Percentiles rank a stretch among this genome's conserved stretches.
Conservation (phyloP, 345 rosid species). For the Kernera saxatilis region DNA sequence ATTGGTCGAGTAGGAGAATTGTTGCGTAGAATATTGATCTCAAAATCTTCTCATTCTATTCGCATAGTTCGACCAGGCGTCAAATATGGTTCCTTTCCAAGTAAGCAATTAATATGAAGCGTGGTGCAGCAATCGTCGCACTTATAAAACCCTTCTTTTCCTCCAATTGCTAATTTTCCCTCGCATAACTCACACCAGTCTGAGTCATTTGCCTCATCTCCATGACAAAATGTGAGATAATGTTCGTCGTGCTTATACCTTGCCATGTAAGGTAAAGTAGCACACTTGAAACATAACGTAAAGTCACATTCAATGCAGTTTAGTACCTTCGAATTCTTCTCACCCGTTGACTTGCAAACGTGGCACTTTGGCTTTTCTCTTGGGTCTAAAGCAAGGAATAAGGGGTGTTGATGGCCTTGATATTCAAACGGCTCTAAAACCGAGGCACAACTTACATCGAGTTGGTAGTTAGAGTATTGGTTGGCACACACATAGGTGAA, state of each 20-base stretch:
- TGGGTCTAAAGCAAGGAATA: neutral
- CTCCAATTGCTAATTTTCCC: neutral
- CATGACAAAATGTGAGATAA: neutral
- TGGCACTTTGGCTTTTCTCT: neutral
- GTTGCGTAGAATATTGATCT: neutral
- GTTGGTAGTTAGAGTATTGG: neutral
- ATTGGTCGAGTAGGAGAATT: neutral
- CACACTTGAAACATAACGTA: neutral
- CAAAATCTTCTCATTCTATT: too few species aligned
- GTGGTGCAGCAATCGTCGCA: slow-evolving; percentile 5
- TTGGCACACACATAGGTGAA: neutral
- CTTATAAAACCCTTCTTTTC: neutral
- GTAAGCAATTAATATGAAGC: neutral
- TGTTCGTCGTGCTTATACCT: slow-evolving; percentile 8
- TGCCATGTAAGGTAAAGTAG: neutral
- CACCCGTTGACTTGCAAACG: neutral
- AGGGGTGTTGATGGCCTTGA: neutral
- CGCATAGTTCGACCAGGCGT: neutral
- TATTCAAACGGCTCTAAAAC: neutral
- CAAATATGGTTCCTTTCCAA: neutral
- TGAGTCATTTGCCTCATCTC: neutral
- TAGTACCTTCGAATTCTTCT: neutral
- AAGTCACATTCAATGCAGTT: slow-evolving; percentile 1
- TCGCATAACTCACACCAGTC: slow-evolving; percentile 3
- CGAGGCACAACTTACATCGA: neutral